Conservation (phyloP, 805 yeast genomes). For the Ogataea angusta region DNA sequence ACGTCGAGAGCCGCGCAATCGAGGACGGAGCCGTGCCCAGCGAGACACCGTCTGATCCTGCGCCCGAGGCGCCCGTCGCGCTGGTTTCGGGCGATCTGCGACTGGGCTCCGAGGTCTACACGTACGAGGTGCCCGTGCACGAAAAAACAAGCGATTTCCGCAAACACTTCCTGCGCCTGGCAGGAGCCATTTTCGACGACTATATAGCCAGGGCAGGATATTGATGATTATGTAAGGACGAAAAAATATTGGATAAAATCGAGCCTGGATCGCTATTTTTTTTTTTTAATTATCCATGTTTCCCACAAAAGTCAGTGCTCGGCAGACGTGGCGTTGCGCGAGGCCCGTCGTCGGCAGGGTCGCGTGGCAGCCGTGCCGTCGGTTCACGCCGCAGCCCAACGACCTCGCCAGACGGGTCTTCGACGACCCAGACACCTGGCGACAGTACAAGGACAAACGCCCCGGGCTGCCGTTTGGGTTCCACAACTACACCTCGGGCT, state of each 20-base stretch:
- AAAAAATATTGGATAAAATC: slow-evolving; percentile 6
- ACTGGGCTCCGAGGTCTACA: slow-evolving; percentile 20
- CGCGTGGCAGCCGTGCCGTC: background rate
- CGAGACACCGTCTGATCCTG: background rate
- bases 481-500: slow-evolving; percentile 23
- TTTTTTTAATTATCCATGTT: slow-evolving; percentile 1
- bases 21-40: slow-evolving; percentile 23
- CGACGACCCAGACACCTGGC: slow-evolving; percentile 60
- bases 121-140: slow-evolving; percentile 16
- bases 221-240: slow-evolving; percentile 7
- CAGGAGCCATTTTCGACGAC: slow-evolving; percentile 24
- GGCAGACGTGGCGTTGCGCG: slow-evolving; percentile 1
- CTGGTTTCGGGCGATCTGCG: slow-evolving; percentile 20
- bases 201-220: slow-evolving; percentile 7
- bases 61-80: background rate
- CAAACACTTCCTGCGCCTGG: slow-evolving; percentile 19
- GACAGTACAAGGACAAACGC: slow-evolving; percentile 39
- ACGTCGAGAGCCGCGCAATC: slow-evolving; percentile 22
- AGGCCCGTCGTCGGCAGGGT: background rate
- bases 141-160: slow-evolving; percentile 16
- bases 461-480: slow-evolving; percentile 20
- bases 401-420: slow-evolving; percentile 48
- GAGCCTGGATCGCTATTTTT: background rate
- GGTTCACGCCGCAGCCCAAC: background rate
- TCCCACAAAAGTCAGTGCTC: slow-evolving; percentile 2